Evolutionary conservation across 2,329 filamentous ascomycete species (phyloP).

Genomic region (Colletotrichum liriopes): DNA sequence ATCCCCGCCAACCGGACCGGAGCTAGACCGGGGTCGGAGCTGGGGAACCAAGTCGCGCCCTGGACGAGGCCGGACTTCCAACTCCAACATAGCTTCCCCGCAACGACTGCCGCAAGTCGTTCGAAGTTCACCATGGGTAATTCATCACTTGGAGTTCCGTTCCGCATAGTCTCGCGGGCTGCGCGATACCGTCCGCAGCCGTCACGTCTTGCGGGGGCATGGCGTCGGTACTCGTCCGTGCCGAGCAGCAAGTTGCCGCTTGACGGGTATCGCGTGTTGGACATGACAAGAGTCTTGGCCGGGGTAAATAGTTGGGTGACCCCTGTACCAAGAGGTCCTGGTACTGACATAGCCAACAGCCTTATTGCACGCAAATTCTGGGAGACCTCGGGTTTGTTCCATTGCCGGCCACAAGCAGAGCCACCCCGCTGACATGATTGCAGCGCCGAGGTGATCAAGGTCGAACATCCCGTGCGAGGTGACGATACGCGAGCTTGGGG

Average conservation of each 20-base stretch:
- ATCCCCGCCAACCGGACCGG: slow-evolving; percentile 40
- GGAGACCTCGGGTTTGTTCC: slow-evolving; percentile 89
- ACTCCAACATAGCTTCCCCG: slow-evolving; percentile 22
- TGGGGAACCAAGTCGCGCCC: slow-evolving; percentile 19
- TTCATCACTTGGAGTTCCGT: background rate
- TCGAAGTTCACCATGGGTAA: slow-evolving; percentile 5
- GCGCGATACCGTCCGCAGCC: background rate
- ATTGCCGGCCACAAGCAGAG: slow-evolving; percentile 37
- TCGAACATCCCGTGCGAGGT: slow-evolving; percentile 91
- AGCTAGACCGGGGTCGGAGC: slow-evolving; percentile 41
- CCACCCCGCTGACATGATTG: slow-evolving; percentile 48
- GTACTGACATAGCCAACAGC: slow-evolving; percentile 65
- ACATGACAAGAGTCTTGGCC: slow-evolving; percentile 96
- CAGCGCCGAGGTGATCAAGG: slow-evolving; percentile 96
- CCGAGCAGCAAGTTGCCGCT: slow-evolving; percentile 71
- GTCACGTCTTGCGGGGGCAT: slow-evolving; percentile 20
- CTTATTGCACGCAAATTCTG: slow-evolving; percentile 97
- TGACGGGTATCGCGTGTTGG: slow-evolving; percentile 88
- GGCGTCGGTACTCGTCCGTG: slow-evolving; percentile 51
- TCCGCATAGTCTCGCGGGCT: slow-evolving; percentile 5
- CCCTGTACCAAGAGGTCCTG: background rate
- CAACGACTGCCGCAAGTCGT: background rate
- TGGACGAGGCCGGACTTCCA: slow-evolving; percentile 17
- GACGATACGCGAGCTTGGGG: slow-evolving; percentile 98
- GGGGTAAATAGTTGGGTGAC: slow-evolving; percentile 73